Evolutionary conservation across 352 stramenopile species (phyloP).

Genomic region (Pythium plurisporium): DNA sequence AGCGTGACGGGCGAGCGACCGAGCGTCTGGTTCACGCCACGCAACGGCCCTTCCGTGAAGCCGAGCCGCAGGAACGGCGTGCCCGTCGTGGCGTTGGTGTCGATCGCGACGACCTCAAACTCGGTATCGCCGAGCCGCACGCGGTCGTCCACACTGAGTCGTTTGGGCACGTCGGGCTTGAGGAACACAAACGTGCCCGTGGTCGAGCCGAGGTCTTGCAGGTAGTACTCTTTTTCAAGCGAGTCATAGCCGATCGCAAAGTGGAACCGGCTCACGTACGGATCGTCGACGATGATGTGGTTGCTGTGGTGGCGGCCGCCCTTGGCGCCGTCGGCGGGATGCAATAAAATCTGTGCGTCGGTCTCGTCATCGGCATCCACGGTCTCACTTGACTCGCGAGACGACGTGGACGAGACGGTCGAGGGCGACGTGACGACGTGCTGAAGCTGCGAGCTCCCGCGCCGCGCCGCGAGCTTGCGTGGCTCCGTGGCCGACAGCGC

Average conservation of each 20-base stretch:
- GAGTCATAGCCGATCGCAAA: slow-evolving; percentile 79
- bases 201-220: slow-evolving; percentile 75
- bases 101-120: slow-evolving; percentile 74
- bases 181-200: slow-evolving; percentile 81
- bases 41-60: slow-evolving; percentile 75
- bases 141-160: slow-evolving; percentile 59
- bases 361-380: slow-evolving; percentile 14
- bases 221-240: slow-evolving; percentile 81
- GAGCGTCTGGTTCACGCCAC: slow-evolving; percentile 70
- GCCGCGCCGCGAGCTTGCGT: slow-evolving; percentile 25
- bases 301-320: slow-evolving; percentile 77
- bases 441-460: background rate
- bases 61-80: slow-evolving; percentile 70
- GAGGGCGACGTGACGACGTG: background rate
- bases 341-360: slow-evolving; percentile 52
- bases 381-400: slow-evolving; percentile 16
- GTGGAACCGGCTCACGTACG: slow-evolving; percentile 77
- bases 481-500: slow-evolving; percentile 54
- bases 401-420: slow-evolving; percentile 15
- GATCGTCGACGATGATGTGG: slow-evolving; percentile 84
- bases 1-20: slow-evolving; percentile 71
- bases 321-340: slow-evolving; percentile 51
- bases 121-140: slow-evolving; percentile 79
- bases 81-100: slow-evolving; percentile 56
- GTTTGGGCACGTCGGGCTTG: slow-evolving; percentile 64